phyloP scores from a whole-genome alignment of 345 rosid species.

The Brassica juncea region DNA sequence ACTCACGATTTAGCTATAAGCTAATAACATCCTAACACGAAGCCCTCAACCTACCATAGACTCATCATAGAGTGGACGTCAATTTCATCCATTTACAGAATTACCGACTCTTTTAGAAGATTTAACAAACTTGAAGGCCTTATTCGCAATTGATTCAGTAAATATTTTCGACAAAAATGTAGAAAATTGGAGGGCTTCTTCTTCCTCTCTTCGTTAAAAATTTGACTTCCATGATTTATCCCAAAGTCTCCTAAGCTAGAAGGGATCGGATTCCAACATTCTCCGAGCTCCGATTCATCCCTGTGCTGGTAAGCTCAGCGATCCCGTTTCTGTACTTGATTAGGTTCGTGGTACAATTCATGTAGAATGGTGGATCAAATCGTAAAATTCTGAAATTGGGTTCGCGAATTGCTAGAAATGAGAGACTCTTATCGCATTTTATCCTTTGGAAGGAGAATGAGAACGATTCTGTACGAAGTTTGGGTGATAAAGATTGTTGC shows the following conservation, averaged over 20 bases:
- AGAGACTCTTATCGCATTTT: neutral
- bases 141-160: neutral
- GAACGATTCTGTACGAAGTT: neutral
- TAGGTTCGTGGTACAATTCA: constrained; percentile 9
- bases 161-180: neutral
- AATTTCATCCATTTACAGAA: neutral
- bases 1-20: constrained; percentile 8
- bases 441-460: neutral
- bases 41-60: neutral
- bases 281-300: neutral
- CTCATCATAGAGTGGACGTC: neutral
- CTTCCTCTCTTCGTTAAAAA: neutral
- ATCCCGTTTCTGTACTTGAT: constrained; percentile 13
- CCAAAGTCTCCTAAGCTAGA: constrained; percentile 35
- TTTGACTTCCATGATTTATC: constrained; percentile 20
- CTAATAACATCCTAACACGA: neutral
- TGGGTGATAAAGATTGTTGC: neutral
- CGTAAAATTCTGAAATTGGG: neutral
- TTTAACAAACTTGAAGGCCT: neutral
- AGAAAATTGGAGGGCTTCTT: neutral
- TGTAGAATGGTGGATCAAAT: constrained; percentile 17
- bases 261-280: constrained; percentile 15
- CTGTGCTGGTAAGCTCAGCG: constrained; percentile 31
- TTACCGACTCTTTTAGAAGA: neutral
- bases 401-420: neutral